Conservation (phyloP, 306 rosid genomes). For the Quillaja saponaria region DNA sequence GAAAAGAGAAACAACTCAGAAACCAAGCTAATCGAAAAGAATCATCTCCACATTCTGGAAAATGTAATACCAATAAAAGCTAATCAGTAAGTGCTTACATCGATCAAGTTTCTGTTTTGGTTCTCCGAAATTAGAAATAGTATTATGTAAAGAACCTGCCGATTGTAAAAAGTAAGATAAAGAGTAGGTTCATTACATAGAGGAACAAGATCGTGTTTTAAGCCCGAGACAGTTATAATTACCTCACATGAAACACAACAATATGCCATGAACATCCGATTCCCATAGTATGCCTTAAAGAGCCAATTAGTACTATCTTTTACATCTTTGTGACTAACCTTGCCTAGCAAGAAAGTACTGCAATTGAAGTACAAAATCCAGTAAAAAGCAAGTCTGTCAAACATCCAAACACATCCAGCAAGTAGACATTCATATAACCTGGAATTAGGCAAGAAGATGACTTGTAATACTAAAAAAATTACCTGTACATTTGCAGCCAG, state of each 20-base stretch:
- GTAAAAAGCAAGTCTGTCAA: conserved; percentile 20
- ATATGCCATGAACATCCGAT: conserved; percentile 95
- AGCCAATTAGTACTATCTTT: conserved; percentile 97
- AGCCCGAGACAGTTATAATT: conserved; percentile 21
- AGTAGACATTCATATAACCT: conserved; percentile 10
- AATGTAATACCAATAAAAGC: conserved; percentile 8
- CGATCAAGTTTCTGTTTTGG: conserved; percentile 59
- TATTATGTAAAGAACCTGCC: conserved; percentile 78
- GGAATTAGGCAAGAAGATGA: background rate
- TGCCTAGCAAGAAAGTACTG: conserved; percentile 93
- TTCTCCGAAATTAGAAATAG: conserved; percentile 75
- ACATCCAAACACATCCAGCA: conserved; percentile 5
- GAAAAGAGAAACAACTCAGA: conserved; percentile 34
- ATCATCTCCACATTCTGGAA: conserved; percentile 16
- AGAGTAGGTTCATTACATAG: background rate
- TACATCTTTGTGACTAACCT: conserved; percentile 95
- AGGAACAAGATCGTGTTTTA: background rate
- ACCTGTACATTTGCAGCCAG: conserved; percentile 99
- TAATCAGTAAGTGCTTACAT: conserved; percentile 48
- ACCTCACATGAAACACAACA: conserved; percentile 97
- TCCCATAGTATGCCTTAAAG: conserved; percentile 85
- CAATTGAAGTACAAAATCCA: conserved; percentile 32
- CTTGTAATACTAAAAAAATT: conserved; percentile 7
- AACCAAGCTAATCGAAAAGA: conserved; percentile 22
- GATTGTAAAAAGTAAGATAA: conserved; percentile 32